Conservation (phyloP, 345 rosid species). For the Moringa oleifera region DNA sequence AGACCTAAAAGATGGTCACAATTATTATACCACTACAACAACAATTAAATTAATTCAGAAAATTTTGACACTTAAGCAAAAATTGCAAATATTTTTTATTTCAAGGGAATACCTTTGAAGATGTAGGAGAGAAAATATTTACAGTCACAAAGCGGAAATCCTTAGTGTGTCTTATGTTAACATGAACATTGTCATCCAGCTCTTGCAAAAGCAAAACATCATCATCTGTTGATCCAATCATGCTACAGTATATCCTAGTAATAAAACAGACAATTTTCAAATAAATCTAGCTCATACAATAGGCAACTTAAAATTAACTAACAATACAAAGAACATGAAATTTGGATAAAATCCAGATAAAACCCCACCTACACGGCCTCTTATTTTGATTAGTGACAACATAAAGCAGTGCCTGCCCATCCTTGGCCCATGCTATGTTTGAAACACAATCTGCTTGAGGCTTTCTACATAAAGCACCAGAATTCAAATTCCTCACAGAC, state of each 20-base stretch:
- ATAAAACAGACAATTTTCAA: slow-evolving; percentile 7
- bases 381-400: slow-evolving; percentile 77
- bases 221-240: slow-evolving; percentile 85
- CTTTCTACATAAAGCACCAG: slow-evolving; percentile 87
- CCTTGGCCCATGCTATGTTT: slow-evolving; percentile 83
- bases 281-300: slow-evolving; percentile 6
- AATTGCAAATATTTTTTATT: slow-evolving; percentile 4
- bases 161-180: slow-evolving; percentile 71
- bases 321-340: neutral
- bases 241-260: slow-evolving; percentile 70
- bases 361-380: slow-evolving; percentile 60
- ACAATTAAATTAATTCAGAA: neutral
- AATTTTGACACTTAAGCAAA: too few species aligned
- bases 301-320: slow-evolving; percentile 4
- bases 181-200: slow-evolving; percentile 54
- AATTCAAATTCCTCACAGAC: slow-evolving; percentile 77
- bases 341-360: slow-evolving; percentile 1
- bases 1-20: slow-evolving; percentile 71
- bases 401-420: slow-evolving; percentile 81
- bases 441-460: slow-evolving; percentile 87
- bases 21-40: slow-evolving; percentile 12
- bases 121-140: slow-evolving; percentile 61
- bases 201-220: slow-evolving; percentile 84
- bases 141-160: slow-evolving; percentile 74
- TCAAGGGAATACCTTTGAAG: slow-evolving; percentile 58